Percentiles rank a stretch among this genome's conserved stretches.
Evolutionary conservation across 2,329 filamentous ascomycete species (phyloP).

Genomic region (Colletotrichum graminicola): DNA sequence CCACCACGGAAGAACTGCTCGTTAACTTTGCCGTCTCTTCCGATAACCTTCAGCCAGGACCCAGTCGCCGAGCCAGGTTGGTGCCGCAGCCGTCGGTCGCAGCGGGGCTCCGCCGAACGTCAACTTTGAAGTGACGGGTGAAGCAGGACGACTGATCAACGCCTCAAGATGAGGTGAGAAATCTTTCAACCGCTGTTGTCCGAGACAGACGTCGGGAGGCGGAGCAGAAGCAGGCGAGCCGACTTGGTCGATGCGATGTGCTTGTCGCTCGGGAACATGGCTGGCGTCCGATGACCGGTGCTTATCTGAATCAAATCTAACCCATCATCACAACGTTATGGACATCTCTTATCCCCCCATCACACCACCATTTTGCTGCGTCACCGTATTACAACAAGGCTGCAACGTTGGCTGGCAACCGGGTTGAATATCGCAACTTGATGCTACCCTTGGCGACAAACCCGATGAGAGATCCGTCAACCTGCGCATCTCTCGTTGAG

Average conservation of each 20-base stretch:
- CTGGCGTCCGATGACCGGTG: slow-evolving; percentile 16
- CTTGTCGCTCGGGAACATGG: slow-evolving; percentile 1
- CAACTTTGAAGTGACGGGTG: not conserved
- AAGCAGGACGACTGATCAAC: not conserved
- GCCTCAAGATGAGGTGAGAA: not conserved
- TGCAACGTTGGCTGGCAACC: not conserved
- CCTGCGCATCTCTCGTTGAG: slow-evolving; percentile 13
- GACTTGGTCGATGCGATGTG: not conserved
- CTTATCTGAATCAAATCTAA: slow-evolving; percentile 23
- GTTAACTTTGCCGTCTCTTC: slow-evolving; percentile 21
- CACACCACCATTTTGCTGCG: slow-evolving; percentile 18
- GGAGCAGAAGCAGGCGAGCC: not conserved
- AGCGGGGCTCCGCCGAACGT: not conserved
- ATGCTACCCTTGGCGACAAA: slow-evolving; percentile 22
- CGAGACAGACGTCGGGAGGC: not conserved
- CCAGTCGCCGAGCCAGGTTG: slow-evolving; percentile 23
- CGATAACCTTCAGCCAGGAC: slow-evolving; percentile 5
- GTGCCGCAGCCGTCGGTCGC: slow-evolving; percentile 23
- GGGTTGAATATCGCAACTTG: not conserved
- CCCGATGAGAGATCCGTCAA: slow-evolving; percentile 7
- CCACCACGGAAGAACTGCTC: slow-evolving; percentile 15
- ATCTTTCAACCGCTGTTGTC: not conserved
- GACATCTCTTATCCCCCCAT: not conserved
- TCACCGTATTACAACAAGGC: slow-evolving; percentile 14
- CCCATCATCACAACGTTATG: slow-evolving; percentile 23